Percentiles rank a stretch among this genome's conserved stretches.
phyloP scores from a whole-genome alignment of 31 red algal genomes.

The Asparagopsis taxiformis region DNA sequence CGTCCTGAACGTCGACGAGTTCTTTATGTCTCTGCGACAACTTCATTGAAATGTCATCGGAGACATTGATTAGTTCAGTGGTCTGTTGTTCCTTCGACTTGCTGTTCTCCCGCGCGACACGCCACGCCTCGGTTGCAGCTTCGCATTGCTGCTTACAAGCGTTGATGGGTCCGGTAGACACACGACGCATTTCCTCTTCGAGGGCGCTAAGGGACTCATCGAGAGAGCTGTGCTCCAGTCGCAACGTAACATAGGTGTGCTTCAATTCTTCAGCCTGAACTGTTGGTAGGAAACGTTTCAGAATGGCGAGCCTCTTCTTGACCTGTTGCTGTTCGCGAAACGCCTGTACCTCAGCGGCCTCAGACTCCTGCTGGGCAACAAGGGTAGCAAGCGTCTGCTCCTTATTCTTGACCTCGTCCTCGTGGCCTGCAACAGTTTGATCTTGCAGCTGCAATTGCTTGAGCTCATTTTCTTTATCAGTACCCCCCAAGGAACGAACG shows the following conservation, averaged over 20 bases:
- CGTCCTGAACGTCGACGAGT: too few relatives aligned
- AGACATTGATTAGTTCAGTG: too few relatives aligned
- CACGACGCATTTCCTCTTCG: too few relatives aligned
- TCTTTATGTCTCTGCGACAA: too few relatives aligned
- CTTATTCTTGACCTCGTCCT: conserved; percentile 17
- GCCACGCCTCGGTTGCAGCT: too few relatives aligned
- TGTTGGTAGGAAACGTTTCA: conserved; percentile 16
- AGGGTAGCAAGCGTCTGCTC: conserved; percentile 33
- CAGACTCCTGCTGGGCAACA: conserved; percentile 47
- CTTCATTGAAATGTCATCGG: too few relatives aligned
- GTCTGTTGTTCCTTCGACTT: too few relatives aligned
- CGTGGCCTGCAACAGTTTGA: conserved; percentile 12
- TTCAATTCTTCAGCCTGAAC: conserved; percentile 21
- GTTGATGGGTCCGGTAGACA: too few relatives aligned
- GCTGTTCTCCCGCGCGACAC: too few relatives aligned
- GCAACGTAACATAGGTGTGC: conserved; percentile 4
- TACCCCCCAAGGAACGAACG: conserved; percentile 72
- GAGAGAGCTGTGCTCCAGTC: too few relatives aligned
- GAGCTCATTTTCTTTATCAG: conserved; percentile 28
- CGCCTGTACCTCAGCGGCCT: conserved; percentile 50
- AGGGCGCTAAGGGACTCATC: too few relatives aligned
- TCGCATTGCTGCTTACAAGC: too few relatives aligned
- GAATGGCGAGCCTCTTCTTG: conserved; percentile 21
- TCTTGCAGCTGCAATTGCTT: conserved; percentile 41
- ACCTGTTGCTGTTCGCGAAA: conserved; percentile 36